Evolutionary conservation across 805 yeast species (phyloP), one percentile per base, ranked within the genome.

Genomic region (Ogataea saltuana): DNA sequence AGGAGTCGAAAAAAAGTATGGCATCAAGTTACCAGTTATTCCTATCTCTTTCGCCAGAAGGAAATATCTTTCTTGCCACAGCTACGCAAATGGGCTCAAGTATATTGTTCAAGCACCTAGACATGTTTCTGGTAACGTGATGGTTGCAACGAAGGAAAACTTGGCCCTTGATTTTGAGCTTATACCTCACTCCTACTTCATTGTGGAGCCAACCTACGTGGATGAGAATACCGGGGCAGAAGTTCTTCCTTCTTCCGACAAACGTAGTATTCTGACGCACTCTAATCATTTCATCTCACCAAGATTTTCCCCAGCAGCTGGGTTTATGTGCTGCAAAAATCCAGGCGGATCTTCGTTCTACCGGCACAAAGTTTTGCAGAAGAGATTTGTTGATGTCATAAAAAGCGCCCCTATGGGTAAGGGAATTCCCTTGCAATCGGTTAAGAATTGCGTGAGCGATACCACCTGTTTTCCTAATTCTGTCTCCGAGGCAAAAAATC

Each of bases 11-110:
- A 34, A 41, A 16, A 26, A 44, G 16, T 35, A 27, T 31, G 44
- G 41, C 10, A 44, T 41, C 18, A 33, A 41, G 26, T 25, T 40
- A 6, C 48, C 48, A 2, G 45, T 44, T 6, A 30, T 44, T 18
- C 48, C 48, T 11, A 45, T 40, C 17, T 44, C 48, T 11, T 41
- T 44, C 34, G 44, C 45, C 13, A 44, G 48, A 44, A 44, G 48
- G 29, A 44, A 41, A 41, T 44, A 33, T 23, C 19, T 44, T 12
- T 44, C 48, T 1, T 40, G 45, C 23, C 44, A 44, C 27, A 41
- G 41, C 21, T 44, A 33, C 33, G 48, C 45, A 12, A 44, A 44
- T 28, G 48, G 48, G 8, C 35, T 44, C 22, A 39, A 44, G 16
- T 41, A 44, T 26, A 44, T 44, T 33, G 48, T 41, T n/a, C 45